Base-by-base conservation (phyloP, 2,329 filamentous ascomycete species). In the Venturia oleaginea region DNA sequence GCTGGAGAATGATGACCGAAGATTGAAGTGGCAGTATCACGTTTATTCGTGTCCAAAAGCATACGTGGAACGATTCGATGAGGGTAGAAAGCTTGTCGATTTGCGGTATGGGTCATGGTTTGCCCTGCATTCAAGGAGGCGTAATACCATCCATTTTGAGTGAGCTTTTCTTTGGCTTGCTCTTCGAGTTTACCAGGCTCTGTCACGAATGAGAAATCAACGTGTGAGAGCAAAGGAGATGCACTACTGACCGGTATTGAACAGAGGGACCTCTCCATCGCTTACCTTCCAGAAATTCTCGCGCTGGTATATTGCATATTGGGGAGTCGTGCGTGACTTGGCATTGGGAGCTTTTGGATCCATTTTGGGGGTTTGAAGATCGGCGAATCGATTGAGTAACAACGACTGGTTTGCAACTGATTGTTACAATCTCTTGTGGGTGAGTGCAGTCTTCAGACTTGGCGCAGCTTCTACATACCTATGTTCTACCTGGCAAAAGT, bases 51-150 rank as follows among this genome's bases (percentile, higher is more conserved):
- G 72, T 87, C 83, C 51, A 86, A 79, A 0, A 88, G 80, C 76
- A 82, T 83, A 55, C 81, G 80, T 0, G 85, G 84, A 59, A 88
- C 78, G 68, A 88, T 84, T 55, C 83, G 80, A 74, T 86, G 84
- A 1, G 84, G 79, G 74, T 83, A 86, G 76, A 88, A 88, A 62
- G 85, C 82, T 72, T 86, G 81, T 4, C 84, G 80, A 71, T 87
- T 88, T 27, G 81, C 82, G 0, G 79, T 75, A 69, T 83, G 80
- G 2, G 80, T 81, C 63, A 74, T 77, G 0, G 80, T 84, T 65
- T 79, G 77, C 19, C 83, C 81, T 2, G 82, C 82, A 68, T 85
- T 85, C 66, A 78, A 83, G 15, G 82, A 83, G 34, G 82, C 80
- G 67, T 85, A 85, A 70, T 78, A 79, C 82, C 84, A 86, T 68